Evolutionary conservation across 345 rosid species (phyloP).

Genomic region (Rubroshorea leprosula): DNA sequence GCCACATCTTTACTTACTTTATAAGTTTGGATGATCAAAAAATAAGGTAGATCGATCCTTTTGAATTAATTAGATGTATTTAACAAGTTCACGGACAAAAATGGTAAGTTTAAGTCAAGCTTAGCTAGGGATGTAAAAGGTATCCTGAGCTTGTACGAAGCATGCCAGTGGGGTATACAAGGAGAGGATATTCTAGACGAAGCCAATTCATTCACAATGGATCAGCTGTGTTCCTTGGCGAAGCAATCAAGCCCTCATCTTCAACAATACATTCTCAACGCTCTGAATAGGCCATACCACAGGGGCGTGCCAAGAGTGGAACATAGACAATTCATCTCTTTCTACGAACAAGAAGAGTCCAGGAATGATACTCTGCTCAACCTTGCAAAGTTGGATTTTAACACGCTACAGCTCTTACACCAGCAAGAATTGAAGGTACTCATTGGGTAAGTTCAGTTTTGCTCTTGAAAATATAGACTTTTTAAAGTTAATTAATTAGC

Average conservation of each 20-base stretch:
- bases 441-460: too few relatives aligned
- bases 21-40: too few relatives aligned
- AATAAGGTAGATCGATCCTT: neutral
- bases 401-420: conserved; percentile 8
- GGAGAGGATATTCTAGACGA: conserved; percentile 12
- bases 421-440: conserved; percentile 13
- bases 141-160: conserved; percentile 16
- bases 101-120: conserved; percentile 9
- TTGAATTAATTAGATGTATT: conserved; percentile 1
- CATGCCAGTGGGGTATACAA: neutral
- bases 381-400: conserved; percentile 17
- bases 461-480: too few relatives aligned
- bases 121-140: conserved; percentile 1
- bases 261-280: neutral
- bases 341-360: conserved; percentile 3
- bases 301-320: conserved; percentile 5
- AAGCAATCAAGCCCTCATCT: neutral
- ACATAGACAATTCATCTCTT: conserved; percentile 4
- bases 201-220: conserved; percentile 10
- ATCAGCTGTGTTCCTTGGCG: neutral
- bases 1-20: too few relatives aligned
- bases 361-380: neutral
- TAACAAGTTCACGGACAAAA: neutral
- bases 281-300: neutral
- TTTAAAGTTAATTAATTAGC: too few relatives aligned